phyloP scores from a whole-genome alignment of 2,329 filamentous ascomycete species.

The Ceratocystis lukuohia region DNA sequence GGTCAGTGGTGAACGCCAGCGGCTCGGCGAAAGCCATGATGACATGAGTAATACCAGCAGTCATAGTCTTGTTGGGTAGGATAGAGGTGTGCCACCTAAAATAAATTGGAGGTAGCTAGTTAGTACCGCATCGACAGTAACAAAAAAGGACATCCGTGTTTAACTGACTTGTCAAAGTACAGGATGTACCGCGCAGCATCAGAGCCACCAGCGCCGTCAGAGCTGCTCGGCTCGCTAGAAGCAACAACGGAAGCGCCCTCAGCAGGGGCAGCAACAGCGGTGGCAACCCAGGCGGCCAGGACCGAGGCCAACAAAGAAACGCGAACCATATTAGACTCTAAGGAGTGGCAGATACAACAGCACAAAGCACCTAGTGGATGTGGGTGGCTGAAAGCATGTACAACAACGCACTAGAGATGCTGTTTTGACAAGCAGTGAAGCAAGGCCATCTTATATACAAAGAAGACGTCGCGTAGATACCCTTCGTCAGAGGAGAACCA shows the following conservation, averaged over 20 bases:
- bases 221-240: not conserved
- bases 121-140: not conserved
- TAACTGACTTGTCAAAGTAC: not conserved
- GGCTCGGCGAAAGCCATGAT: slow-evolving; percentile 46
- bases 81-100: not conserved
- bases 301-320: not conserved
- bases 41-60: slow-evolving; percentile 37
- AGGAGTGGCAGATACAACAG: not conserved
- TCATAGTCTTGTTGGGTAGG: not conserved
- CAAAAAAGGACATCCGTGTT: not conserved
- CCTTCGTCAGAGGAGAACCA: no score
- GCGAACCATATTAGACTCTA: not conserved
- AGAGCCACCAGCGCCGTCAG: not conserved
- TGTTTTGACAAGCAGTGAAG: no score
- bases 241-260: not conserved
- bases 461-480: no score
- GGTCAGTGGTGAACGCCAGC: slow-evolving; percentile 33
- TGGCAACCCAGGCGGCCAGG: not conserved
- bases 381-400: not conserved
- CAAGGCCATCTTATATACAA: not conserved
- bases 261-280: not conserved
- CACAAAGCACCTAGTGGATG: not conserved
- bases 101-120: not conserved
- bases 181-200: not conserved
- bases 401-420: not conserved